A percentile compares a stretch with the other conserved stretches of the same genome.
phyloP scores from a whole-genome alignment of 106 monocot genomes.

The Narthecium ossifragum region DNA sequence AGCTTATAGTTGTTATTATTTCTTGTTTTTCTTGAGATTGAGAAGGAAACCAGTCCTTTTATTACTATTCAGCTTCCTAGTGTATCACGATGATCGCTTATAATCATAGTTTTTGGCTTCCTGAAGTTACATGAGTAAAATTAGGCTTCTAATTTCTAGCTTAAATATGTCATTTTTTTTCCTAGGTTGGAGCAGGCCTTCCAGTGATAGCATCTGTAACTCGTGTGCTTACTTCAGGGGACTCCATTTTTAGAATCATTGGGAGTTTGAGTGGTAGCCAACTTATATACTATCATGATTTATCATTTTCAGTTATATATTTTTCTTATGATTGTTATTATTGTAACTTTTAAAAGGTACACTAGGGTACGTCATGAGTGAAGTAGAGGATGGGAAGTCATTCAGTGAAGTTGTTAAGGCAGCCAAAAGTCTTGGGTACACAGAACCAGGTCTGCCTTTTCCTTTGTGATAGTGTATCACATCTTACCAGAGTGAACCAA shows the following conservation, averaged over 20 bases:
- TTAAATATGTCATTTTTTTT: conserved; percentile 9
- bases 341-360: conserved; percentile 45
- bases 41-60: no score
- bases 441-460: conserved; percentile 78
- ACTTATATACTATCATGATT: neutral
- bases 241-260: conserved; percentile 67
- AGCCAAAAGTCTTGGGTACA: conserved; percentile 86
- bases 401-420: conserved; percentile 79
- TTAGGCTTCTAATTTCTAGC: neutral
- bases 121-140: neutral
- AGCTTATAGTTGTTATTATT: no score
- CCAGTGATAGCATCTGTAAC: conserved; percentile 88
- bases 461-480: neutral
- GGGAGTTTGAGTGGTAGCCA: conserved; percentile 91
- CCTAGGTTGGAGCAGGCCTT: conserved; percentile 96
- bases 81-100: neutral
- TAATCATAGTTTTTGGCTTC: neutral
- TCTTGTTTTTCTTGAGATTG: no score
- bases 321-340: conserved; percentile 10
- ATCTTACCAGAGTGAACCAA: neutral
- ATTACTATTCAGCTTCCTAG: no score
- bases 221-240: conserved; percentile 83
- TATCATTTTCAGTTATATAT: no score
- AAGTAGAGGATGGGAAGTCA: conserved; percentile 77
- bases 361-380: conserved; percentile 99